Conservation (phyloP, 768 basidiomycete species). For the Trametes elegans region DNA sequence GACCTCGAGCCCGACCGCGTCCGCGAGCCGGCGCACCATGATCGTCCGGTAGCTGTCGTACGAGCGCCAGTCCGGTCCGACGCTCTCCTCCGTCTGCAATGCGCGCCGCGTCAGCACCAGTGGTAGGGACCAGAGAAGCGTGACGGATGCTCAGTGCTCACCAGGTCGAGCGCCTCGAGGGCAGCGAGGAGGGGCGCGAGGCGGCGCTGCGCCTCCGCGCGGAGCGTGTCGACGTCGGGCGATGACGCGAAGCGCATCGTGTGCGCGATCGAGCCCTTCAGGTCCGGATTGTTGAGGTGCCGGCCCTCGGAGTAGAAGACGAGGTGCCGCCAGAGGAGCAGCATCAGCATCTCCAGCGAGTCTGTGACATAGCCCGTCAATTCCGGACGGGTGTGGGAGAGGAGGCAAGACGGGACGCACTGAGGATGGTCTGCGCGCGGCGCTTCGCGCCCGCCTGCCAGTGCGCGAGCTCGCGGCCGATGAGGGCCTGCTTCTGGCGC, state of each 20-base stretch:
- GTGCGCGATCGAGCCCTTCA: slow-evolving; percentile 42
- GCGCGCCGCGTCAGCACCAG: slow-evolving; percentile 4
- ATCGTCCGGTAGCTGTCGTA: slow-evolving; percentile 73
- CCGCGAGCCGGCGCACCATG: slow-evolving; percentile 68
- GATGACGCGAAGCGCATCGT: slow-evolving; percentile 57
- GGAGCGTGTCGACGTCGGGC: slow-evolving; percentile 58
- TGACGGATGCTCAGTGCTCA: slow-evolving; percentile 28
- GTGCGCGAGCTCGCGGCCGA: slow-evolving; percentile 58
- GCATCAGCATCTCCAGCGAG: slow-evolving; percentile 73
- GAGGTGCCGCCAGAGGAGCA: slow-evolving; percentile 80
- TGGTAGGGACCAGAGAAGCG: background rate
- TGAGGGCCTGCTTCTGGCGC: slow-evolving; percentile 62
- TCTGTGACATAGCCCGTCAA: slow-evolving; percentile 36
- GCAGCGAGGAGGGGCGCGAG: slow-evolving; percentile 55
- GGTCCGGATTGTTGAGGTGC: slow-evolving; percentile 37
- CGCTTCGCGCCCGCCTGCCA: slow-evolving; percentile 40
- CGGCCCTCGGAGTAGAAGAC: slow-evolving; percentile 54
- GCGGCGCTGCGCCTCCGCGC: slow-evolving; percentile 51
- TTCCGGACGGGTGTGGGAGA: background rate
- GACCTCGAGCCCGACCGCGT: slow-evolving; percentile 57
- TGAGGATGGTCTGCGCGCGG: slow-evolving; percentile 53
- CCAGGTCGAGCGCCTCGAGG: slow-evolving; percentile 51
- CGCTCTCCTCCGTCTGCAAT: slow-evolving; percentile 33
- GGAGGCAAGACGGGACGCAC: slow-evolving; percentile 36
- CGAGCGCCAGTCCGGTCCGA: slow-evolving; percentile 55